A percentile compares a stretch with the other conserved stretches of the same genome.
Conservation (phyloP, 345 rosid species). For the Eucalyptus erythrocorys region DNA sequence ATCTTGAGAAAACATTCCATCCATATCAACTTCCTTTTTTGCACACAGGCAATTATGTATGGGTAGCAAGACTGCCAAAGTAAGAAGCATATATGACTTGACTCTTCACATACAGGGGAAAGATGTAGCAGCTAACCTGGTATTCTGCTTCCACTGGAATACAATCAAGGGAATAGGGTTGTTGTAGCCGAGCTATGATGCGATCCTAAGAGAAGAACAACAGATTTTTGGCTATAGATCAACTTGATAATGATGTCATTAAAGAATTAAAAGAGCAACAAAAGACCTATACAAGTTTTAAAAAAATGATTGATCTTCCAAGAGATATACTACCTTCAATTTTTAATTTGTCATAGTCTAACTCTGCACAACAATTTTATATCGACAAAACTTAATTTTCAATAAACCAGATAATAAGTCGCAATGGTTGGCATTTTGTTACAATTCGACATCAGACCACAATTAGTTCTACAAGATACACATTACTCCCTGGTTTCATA, state of each 20-base stretch:
- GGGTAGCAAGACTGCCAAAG: not conserved
- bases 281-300: not conserved
- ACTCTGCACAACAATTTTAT: not conserved
- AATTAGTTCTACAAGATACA: not conserved
- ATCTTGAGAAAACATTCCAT: not conserved
- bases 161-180: constrained; percentile 95
- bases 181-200: constrained; percentile 96
- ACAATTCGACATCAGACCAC: not conserved
- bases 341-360: not conserved
- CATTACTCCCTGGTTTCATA: not conserved
- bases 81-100: not conserved
- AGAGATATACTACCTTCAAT: not conserved
- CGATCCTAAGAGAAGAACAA: constrained; percentile 43
- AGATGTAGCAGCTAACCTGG: constrained; percentile 41
- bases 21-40: not conserved
- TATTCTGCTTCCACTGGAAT: constrained; percentile 99
- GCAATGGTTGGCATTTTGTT: not conserved
- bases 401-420: not conserved
- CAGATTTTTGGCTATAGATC: not conserved
- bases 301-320: not conserved
- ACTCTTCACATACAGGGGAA: not conserved
- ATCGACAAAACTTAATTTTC: not conserved
- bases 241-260: not conserved
- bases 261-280: not conserved
- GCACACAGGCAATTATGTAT: not conserved